Evolutionary conservation across 1,139 yeast species (phyloP).

Genomic region (Blastobotrys proliferans): DNA sequence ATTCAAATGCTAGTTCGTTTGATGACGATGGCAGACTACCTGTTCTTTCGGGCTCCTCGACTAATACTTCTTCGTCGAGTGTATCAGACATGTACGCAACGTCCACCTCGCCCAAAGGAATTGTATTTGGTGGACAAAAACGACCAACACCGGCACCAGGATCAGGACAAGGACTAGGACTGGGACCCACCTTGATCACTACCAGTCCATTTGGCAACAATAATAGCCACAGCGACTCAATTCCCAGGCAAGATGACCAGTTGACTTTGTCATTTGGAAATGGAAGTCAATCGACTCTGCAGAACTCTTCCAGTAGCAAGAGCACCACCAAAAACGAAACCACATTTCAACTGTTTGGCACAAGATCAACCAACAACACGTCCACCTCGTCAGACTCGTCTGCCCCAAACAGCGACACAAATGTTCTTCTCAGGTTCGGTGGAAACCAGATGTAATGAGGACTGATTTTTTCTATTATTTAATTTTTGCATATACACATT

Average conservation of each 20-base stretch:
- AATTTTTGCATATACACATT: neutral
- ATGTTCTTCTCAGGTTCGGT: constrained; percentile 8
- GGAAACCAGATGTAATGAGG: constrained; percentile 9
- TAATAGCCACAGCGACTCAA: neutral
- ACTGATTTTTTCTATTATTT: neutral
- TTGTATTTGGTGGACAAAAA: neutral
- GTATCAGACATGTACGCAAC: constrained; percentile 10
- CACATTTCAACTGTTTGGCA: too few relatives aligned
- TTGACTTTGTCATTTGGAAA: constrained; percentile 1
- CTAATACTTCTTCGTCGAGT: constrained; percentile 13
- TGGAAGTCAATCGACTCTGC: too few relatives aligned
- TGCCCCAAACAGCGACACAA: neutral
- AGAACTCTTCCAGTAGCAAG: neutral
- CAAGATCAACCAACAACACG: too few relatives aligned
- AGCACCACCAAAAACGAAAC: neutral
- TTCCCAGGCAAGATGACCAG: neutral
- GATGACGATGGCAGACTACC: constrained; percentile 2
- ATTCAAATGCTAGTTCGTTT: constrained; percentile 7
- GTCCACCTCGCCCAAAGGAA: neutral
- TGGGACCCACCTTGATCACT: neutral
- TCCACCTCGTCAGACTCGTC: neutral
- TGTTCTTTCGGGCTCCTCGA: constrained; percentile 8
- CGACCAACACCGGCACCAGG: neutral
- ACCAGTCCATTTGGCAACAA: neutral
- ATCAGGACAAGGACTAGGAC: neutral